phyloP scores from a whole-genome alignment of 305 asterid genomes.

The Andrographis paniculata region DNA sequence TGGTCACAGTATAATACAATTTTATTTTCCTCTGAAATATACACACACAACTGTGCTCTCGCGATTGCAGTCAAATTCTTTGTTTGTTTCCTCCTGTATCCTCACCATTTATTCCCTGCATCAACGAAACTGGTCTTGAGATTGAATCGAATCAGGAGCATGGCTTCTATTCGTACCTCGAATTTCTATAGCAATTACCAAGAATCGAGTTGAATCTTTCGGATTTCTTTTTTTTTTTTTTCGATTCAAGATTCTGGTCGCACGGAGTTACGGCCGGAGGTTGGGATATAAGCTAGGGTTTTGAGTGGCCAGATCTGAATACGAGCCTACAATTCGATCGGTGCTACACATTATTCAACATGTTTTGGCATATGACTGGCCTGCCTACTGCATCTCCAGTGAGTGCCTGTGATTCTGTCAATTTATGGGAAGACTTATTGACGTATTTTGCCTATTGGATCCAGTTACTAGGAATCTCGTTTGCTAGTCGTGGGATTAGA shows the following conservation, averaged over 20 bases:
- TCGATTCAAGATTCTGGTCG: constrained; percentile 19
- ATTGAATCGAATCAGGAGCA: too few species aligned
- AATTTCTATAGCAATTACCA: too few species aligned
- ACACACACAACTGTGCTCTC: too few species aligned
- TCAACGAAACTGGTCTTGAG: too few species aligned
- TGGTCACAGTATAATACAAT: too few species aligned
- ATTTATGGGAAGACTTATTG: not conserved
- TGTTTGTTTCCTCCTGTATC: too few species aligned
- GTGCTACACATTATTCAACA: constrained; percentile 27
- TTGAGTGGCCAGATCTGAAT: constrained; percentile 41
- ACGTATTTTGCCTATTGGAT: constrained; percentile 18
- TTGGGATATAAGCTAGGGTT: constrained; percentile 30
- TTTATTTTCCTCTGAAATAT: too few species aligned
- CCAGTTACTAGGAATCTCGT: constrained; percentile 22
- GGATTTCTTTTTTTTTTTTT: too few species aligned
- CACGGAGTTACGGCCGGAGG: constrained; percentile 19
- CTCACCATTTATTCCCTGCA: too few species aligned
- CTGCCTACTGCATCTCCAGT: constrained; percentile 89
- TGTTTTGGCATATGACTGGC: constrained; percentile 97
- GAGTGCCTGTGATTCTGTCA: constrained; percentile 17
- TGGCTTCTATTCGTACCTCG: too few species aligned
- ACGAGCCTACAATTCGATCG: constrained; percentile 19
- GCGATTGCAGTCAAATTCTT: too few species aligned
- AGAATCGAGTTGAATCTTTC: too few species aligned
- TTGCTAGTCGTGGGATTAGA: constrained; percentile 23